Evolutionary conservation across 495 filamentous ascomycete species (phyloP), one percentile per base, ranked within the genome.

Genomic region (Talaromyces wortmannii): DNA sequence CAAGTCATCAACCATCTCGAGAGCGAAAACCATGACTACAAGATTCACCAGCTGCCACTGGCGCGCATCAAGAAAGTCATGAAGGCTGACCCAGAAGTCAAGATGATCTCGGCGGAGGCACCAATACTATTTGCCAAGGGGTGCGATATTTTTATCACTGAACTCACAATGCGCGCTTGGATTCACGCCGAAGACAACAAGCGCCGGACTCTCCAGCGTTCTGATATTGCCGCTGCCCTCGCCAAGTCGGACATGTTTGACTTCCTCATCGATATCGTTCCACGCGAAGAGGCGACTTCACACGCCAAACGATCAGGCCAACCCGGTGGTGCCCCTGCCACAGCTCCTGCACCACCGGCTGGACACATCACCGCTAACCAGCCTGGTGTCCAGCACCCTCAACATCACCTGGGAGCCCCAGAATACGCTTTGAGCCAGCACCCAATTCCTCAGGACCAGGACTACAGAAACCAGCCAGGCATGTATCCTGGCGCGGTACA

Each of bases 161-260:
- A 98, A 70, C 78, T 98, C 46, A 97, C 94, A 1, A 98, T 98
- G 94, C 90, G 94, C 49, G 94, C 94, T n/a, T 98, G 94, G 94
- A 97, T 98, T 29, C 94, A 97, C 62, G 94, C 94, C 5, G 94
- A 98, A 66, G 94, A 98, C 69, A 98, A 98, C 78, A 98, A 98
- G 76, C 81, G 94, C 12, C 86, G 94, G 11, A 98, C 94, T 2
- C 78, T 98, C 33, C 94, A 98, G 70, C 84, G 94, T 45, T 95
- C 90, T 47, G 94, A 98, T 65, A 98, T 98, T 67, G 94, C 94
- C 50, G 91, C 88, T 29, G 94, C 94, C 13, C 79, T 98, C 31
- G 88, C 91, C 55, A 97, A 97, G 73, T 95, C 90, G 36, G 94
- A 98, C 71, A 97, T 98, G 94, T 98, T 98, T 71, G 94, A 98